Evolutionary conservation across 352 stramenopile species (phyloP), one percentile per base, ranked within the genome.

Genomic region (Pythium scleroteichum): DNA sequence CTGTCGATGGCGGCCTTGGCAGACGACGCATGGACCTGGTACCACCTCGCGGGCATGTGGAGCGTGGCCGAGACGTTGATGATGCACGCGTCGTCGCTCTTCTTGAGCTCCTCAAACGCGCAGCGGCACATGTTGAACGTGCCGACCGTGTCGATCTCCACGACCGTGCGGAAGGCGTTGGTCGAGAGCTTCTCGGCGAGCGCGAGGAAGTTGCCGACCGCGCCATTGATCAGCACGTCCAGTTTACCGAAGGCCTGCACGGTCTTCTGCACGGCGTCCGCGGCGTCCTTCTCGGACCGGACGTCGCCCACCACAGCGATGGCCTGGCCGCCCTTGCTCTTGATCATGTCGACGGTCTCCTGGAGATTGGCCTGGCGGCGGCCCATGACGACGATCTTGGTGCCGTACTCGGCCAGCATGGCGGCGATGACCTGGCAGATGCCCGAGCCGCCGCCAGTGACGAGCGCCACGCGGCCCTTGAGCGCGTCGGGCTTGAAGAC

Each of bases 51-150:
- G 2, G 87, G 82, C 52, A 92, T 84, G 64, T 98, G 91, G 64
- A 98, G 73, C 52, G 90, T 98, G 59, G 94, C 94, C 8, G 84
- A 97, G 69, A 99, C 98, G 79, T 99, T 99, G 59, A 99, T 82
- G 57, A 99, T 97, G 39, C 82, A 71, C 26, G 80, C 85, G 50
- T 88, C 78, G 17, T 72, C 72, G 54, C 71, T 80, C 13, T 72
- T 73, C 49, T 85, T 85, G 38, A 98, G 76, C 19, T 75, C 72
- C 9, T 84, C 68, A 59, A 98, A 98, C 0, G 91, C 79, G 7
- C 92, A 82, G 59, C 84, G 76, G 49, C 74, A 93, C 92, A 99
- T 98, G 72, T 99, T 98, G 74, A 98, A 99, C 19, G 94, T 97
- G 24, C 96, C 96, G 27, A 98, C 76, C 17, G 93, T 73, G 76